Evolutionary conservation across 2,329 filamentous ascomycete species (phyloP).

Genomic region (Tolypocladium endophyticum): DNA sequence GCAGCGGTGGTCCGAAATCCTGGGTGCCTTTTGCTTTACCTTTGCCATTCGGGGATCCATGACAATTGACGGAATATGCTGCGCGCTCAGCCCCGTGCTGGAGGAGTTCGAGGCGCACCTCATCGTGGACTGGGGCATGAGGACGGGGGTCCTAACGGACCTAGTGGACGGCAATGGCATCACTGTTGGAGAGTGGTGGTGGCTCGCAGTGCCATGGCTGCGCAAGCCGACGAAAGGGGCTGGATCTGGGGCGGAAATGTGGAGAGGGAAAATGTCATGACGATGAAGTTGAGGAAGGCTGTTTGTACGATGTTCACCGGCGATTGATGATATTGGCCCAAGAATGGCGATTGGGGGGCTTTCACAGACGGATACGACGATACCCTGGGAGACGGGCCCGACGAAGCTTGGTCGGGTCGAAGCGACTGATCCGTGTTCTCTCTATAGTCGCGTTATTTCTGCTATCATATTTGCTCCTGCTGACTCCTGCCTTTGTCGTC

Average conservation of each 20-base stretch:
- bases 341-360: not conserved
- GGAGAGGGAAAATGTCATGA: not conserved
- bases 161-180: conserved; percentile 29
- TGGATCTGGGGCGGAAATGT: not conserved
- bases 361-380: not conserved
- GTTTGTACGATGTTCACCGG: not conserved
- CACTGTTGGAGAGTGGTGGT: conserved; percentile 56
- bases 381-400: not conserved
- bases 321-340: not conserved
- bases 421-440: not conserved
- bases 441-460: too few relatives aligned
- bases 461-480: too few relatives aligned
- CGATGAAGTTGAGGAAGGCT: not conserved
- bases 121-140: conserved; percentile 47
- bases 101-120: conserved; percentile 53
- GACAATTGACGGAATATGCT: conserved; percentile 39
- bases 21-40: conserved; percentile 52
- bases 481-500: not conserved
- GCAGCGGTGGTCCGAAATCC: conserved; percentile 53
- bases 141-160: conserved; percentile 38
- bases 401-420: not conserved
- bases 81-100: conserved; percentile 44
- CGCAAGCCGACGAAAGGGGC: not conserved
- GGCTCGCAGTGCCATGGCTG: conserved; percentile 38
- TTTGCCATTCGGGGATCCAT: conserved; percentile 53